These are phyloP conservation scores for Plasmodium vinckei DNA, from an alignment of 169 alveolate genomes.

Conservation along the genomic window DNA sequence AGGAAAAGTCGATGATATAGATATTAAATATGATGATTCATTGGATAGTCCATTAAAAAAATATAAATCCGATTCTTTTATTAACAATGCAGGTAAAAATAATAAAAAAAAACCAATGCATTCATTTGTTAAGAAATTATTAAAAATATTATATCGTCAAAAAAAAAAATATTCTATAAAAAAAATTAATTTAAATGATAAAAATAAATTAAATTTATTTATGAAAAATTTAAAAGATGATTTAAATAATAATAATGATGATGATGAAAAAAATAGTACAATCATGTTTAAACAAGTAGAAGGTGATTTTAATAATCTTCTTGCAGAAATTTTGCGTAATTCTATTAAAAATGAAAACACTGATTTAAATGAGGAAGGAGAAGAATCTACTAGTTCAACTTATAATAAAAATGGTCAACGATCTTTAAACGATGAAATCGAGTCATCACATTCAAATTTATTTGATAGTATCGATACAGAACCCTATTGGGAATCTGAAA, in stretches of 20 bases:
- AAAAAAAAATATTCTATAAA: constrained; percentile 21
- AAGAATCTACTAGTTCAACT: too few relatives aligned
- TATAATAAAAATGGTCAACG: too few relatives aligned
- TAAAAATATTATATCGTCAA: constrained; percentile 7
- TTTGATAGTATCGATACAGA: too few relatives aligned
- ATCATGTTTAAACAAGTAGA: too few relatives aligned
- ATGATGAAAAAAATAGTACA: too few relatives aligned
- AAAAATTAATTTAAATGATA: background rate
- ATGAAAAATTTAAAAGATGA: constrained; percentile 8
- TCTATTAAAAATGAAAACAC: too few relatives aligned
- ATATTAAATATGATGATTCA: constrained; percentile 13
- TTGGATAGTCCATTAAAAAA: background rate
- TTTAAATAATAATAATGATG: background rate
- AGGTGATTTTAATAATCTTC: too few relatives aligned
- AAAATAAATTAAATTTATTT: constrained; percentile 16
- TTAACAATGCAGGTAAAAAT: background rate
- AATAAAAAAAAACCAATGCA: background rate
- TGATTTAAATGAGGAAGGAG: too few relatives aligned
- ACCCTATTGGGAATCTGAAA: too few relatives aligned
- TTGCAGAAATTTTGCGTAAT: too few relatives aligned
- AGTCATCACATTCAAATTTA: too few relatives aligned
- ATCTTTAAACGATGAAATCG: too few relatives aligned
- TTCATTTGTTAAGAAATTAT: background rate
- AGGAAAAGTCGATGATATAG: constrained; percentile 1
- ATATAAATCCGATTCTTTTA: constrained; percentile 12